Base-by-base conservation (phyloP, 495 filamentous ascomycete genomes). In the Daldinia vernicosa region DNA sequence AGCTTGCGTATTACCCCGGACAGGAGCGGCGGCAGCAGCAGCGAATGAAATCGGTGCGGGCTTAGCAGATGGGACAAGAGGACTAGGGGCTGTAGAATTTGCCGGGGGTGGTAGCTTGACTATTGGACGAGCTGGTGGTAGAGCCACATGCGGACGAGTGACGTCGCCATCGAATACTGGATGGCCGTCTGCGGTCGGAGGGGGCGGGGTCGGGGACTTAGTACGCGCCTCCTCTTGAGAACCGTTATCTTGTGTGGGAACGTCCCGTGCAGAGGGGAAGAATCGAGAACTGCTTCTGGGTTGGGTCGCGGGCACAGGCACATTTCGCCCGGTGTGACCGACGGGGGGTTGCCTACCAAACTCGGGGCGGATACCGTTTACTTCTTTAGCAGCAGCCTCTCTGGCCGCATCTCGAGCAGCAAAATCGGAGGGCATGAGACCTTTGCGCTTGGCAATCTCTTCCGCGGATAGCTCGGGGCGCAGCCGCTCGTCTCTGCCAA, bases 151-250 rank as follows among this genome's bases (percentile, higher is more conserved):
- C 1, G 92, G 91, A 27, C 86, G 88, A 32, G 80, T 82, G 3
- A 81, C 83, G 74, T 90, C 87, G 54, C 89, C 89, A 67, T 88
- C 87, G 64, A 89, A 93, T 5, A 88, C 92, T 0, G 92, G 92
- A 72, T 94, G 92, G 22, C 83, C 84, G 40, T 80, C 84, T 64
- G 88, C 89, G 57, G 92, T 91, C 0, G 92, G 91, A 6, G 92
- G 92, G 35, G 92, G 92, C 2, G 91, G 91, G 1, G 91, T 92
- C 0, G 86, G 85, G 0, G 86, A 86, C n/a, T 79, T 79, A 22
- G 78, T 77, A 6, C 82, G 78, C 0, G 58, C 50, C 3, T 70
- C 45, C 15, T 78, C 68, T 14, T 59, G 66, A 26, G 15, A 15
- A 39, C 54, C 52, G 22, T 28, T 24, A 40, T 68, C 60, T 12